These are phyloP conservation scores for Naganishia onofrii DNA, from an alignment of 768 basidiomycete genomes.

Conservation along the genomic window DNA sequence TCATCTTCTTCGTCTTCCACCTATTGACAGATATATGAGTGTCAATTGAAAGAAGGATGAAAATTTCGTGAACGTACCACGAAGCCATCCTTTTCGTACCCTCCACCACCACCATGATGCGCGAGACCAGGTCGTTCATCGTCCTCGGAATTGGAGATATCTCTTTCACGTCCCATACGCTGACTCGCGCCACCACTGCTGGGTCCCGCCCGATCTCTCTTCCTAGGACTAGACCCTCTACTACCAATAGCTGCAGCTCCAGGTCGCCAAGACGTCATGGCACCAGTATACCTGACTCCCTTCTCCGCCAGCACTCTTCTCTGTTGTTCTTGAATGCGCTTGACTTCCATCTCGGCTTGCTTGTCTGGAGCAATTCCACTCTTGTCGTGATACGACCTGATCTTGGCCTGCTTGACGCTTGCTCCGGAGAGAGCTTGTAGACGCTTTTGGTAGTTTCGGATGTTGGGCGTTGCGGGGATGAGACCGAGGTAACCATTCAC, in stretches of 20 bases:
- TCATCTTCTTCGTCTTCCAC: conserved; percentile 37
- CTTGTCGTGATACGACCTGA: conserved; percentile 26
- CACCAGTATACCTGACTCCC: conserved; percentile 24
- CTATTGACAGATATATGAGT: neutral
- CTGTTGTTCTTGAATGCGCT: conserved; percentile 29
- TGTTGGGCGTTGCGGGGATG: conserved; percentile 36
- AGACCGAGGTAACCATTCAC: conserved; percentile 45
- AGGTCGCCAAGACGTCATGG: conserved; percentile 19
- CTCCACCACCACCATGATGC: conserved; percentile 36
- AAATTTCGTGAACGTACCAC: conserved; percentile 43
- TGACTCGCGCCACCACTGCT: conserved; percentile 1
- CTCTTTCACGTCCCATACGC: conserved; percentile 18
- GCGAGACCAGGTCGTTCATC: conserved; percentile 5
- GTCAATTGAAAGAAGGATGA: neutral
- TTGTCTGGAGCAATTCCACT: conserved; percentile 28
- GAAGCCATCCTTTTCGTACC: conserved; percentile 50
- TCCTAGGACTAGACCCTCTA: conserved; percentile 27
- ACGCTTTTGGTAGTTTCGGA: conserved; percentile 41
- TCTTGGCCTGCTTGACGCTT: conserved; percentile 22
- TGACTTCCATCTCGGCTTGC: conserved; percentile 28
- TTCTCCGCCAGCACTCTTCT: conserved; percentile 22
- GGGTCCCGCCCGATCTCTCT: conserved; percentile 30
- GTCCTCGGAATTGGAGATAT: conserved; percentile 18
- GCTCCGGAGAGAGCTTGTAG: conserved; percentile 28
- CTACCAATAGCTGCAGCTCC: conserved; percentile 20